Evolutionary conservation across 169 alveolate genomes (phyloP), one percentile per base, ranked within the genome.

Genomic region (Prorocentrum cordatum): DNA sequence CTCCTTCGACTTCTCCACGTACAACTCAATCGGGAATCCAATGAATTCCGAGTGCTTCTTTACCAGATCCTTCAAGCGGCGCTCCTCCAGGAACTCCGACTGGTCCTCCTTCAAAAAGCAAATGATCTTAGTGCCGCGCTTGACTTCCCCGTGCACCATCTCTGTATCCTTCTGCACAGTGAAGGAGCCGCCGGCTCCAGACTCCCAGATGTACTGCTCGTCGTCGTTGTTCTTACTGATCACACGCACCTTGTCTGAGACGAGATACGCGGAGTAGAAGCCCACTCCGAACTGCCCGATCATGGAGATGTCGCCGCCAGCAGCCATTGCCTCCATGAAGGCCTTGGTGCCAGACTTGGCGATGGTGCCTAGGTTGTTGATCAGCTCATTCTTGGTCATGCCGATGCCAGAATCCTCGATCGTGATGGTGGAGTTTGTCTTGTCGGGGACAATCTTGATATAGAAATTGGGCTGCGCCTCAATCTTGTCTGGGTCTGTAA

Each of bases 241-340:
- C 58, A 98, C 99, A 14, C 96, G 94, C 58, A 98, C 99, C 94
- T 95, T 97, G 92, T 98, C 99, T 38, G 99, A 99, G 29, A 98
- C 99, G 80, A 98, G 96, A 94, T 97, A 98, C 36, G 99, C 99
- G 18, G 99, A 97, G 95, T 98, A 98, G 95, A 98, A 98, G 91
- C 99, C 99, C 61, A 98, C 99, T 93, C 99, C 99, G 88, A 98
- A 98, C 95, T 98, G 99, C 27, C 99, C 99, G 91, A 98, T 98
- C 99, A 98, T 97, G 75, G 98, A 95, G 89, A 97, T 96, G 91
- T 97, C 99, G 32, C 99, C 99, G 38, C 99, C 99, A 58, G 97
- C 97, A 58, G 96, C 95, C 58, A 97, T 92, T 45, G 99, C 99
- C 94, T 98, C 99, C 99, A 97, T 97, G 96, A 98, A n/a, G n/a